These are phyloP conservation scores for Ichthyophonus hoferi DNA, from an alignment of 208 protist genomes.

Conservation along the genomic window DNA sequence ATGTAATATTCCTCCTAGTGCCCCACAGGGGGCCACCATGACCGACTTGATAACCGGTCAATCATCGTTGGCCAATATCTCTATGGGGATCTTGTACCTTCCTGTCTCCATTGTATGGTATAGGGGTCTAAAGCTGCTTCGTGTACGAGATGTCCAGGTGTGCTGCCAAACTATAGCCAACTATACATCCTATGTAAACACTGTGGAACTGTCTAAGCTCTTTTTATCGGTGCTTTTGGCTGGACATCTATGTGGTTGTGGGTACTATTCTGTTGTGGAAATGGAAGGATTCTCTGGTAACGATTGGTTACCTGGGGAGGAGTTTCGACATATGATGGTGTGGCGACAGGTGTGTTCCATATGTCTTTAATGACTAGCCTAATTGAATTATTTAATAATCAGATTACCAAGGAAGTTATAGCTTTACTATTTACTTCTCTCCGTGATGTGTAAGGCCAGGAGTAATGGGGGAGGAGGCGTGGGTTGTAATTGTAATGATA, in stretches of 20 bases:
- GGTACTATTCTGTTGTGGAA: neutral
- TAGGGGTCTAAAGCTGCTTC: neutral
- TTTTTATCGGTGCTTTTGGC: slow-evolving; percentile 10
- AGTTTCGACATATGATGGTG: neutral
- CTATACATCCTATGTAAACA: slow-evolving; percentile 9
- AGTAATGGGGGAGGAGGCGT: too few species aligned
- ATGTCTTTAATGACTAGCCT: too few species aligned
- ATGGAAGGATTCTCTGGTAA: neutral
- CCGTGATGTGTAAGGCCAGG: too few species aligned
- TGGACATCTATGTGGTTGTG: slow-evolving; percentile 4
- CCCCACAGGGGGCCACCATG: neutral
- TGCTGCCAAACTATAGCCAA: neutral
- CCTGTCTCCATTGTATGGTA: neutral
- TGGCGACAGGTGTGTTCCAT: neutral
- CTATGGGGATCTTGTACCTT: neutral
- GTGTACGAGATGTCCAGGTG: neutral
- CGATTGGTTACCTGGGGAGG: neutral
- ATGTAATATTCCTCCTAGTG: neutral
- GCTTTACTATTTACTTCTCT: too few species aligned
- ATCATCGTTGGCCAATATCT: neutral
- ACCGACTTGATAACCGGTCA: neutral
- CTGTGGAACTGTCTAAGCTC: slow-evolving; percentile 16
- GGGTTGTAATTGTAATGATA: too few species aligned
- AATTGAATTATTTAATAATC: too few species aligned
- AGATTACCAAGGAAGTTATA: too few species aligned